Evolutionary conservation across 2,329 filamentous ascomycete genomes (phyloP).

Genomic region (Ilyonectria sp.): DNA sequence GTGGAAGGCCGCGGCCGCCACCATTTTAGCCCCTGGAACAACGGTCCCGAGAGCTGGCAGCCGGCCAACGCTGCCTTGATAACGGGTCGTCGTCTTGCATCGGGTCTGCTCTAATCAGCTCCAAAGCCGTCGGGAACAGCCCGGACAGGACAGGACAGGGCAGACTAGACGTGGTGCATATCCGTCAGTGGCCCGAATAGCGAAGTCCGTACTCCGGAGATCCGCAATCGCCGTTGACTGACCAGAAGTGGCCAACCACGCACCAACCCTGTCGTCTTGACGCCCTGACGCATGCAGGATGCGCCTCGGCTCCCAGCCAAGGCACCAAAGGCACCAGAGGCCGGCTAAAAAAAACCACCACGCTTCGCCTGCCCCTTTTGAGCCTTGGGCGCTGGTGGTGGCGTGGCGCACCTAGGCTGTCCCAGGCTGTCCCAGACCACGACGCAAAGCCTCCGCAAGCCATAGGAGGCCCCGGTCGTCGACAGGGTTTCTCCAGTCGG

Average conservation of each 20-base stretch:
- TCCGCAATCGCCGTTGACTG: background rate
- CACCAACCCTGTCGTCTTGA: background rate
- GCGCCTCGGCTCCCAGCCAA: background rate
- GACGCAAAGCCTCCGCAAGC: background rate
- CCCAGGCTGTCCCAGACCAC: background rate
- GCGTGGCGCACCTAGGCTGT: conserved; percentile 15
- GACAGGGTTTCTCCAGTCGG: conserved; percentile 46
- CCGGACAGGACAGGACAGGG: no score
- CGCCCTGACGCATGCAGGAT: background rate
- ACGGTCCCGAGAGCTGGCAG: background rate
- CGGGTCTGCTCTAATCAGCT: background rate
- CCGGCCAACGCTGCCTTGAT: background rate
- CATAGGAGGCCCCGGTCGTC: background rate
- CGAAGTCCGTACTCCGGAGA: background rate
- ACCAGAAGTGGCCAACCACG: background rate
- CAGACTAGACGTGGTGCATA: background rate
- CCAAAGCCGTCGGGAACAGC: no score
- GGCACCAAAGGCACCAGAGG: background rate
- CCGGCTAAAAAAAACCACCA: conserved; percentile 18
- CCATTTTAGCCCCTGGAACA: background rate
- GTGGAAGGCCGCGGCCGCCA: background rate
- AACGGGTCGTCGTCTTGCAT: background rate
- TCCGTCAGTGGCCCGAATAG: background rate
- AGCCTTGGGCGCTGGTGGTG: conserved; percentile 24
- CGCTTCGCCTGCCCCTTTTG: conserved; percentile 31